A percentile compares a stretch with the other conserved stretches of the same genome.
These are phyloP conservation scores for Tricholoma bakamatsutake DNA, from an alignment of 768 basidiomycete species.

Conservation along the genomic window DNA sequence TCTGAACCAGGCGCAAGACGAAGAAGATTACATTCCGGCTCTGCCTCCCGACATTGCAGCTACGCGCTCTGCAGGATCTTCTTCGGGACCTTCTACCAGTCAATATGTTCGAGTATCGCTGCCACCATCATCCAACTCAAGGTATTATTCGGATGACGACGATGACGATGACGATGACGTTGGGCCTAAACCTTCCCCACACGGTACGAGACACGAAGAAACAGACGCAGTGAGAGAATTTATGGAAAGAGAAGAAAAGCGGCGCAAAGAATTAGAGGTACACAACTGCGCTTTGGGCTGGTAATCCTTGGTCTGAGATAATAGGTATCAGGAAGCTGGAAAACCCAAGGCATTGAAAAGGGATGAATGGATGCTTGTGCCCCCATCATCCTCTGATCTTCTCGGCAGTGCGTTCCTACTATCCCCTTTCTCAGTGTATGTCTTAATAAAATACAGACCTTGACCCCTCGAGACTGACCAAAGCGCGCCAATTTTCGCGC, in stretches of 20 bases:
- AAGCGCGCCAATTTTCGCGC: slow-evolving; percentile 74
- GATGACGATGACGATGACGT: slow-evolving; percentile 74
- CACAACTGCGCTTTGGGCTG: slow-evolving; percentile 8
- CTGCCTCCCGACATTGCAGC: slow-evolving; percentile 68
- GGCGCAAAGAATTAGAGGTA: slow-evolving; percentile 64
- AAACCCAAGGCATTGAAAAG: slow-evolving; percentile 77
- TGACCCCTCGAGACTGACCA: slow-evolving; percentile 75
- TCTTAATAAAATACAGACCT: slow-evolving; percentile 43
- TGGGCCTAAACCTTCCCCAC: slow-evolving; percentile 75
- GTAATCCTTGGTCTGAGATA: not conserved
- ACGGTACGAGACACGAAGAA: slow-evolving; percentile 34
- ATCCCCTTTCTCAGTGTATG: not conserved
- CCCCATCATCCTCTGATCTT: slow-evolving; percentile 77
- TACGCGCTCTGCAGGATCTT: slow-evolving; percentile 26
- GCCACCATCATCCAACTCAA: slow-evolving; percentile 31
- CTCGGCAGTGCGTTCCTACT: slow-evolving; percentile 56
- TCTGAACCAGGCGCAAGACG: slow-evolving; percentile 16
- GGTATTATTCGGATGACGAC: slow-evolving; percentile 38
- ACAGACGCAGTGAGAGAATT: slow-evolving; percentile 76
- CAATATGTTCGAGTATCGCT: slow-evolving; percentile 44
- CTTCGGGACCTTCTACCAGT: slow-evolving; percentile 16
- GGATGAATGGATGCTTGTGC: slow-evolving; percentile 98
- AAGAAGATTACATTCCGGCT: slow-evolving; percentile 62
- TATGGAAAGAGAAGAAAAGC: slow-evolving; percentile 75
- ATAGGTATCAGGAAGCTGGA: slow-evolving; percentile 51